phyloP scores from a whole-genome alignment of 1,284 basidiomycete genomes.

The Kwoniella shivajii region DNA sequence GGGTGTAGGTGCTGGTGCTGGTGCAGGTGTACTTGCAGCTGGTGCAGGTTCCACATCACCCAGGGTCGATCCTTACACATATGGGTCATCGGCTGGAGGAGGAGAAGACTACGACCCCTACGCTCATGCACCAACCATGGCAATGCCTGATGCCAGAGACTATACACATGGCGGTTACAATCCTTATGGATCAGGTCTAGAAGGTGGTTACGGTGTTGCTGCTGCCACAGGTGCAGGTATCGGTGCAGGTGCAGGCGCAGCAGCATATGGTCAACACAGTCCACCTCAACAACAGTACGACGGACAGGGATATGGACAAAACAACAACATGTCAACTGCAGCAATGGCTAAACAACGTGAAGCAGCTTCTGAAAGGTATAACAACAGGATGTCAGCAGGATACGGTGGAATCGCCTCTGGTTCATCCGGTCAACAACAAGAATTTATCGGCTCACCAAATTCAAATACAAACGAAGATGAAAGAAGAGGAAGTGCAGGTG shows the following conservation, averaged over 20 bases:
- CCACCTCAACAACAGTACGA: conserved; percentile 7
- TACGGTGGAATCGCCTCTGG: conserved; percentile 10
- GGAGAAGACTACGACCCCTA: conserved; percentile 37
- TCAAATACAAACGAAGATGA: conserved; percentile 10
- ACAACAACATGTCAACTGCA: conserved; percentile 22
- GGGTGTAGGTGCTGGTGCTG: conserved; percentile 13
- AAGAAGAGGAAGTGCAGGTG: conserved; percentile 27
- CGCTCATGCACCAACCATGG: conserved; percentile 29
- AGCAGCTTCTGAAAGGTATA: conserved; percentile 31
- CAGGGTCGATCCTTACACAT: conserved; percentile 42
- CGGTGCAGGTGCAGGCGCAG: conserved; percentile 26
- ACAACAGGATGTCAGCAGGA: conserved; percentile 17
- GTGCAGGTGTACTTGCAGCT: too few relatives aligned
- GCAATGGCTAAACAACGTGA: conserved; percentile 45
- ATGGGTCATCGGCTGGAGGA: conserved; percentile 23
- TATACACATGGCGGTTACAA: conserved; percentile 32
- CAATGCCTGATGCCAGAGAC: conserved; percentile 48
- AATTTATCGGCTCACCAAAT: conserved; percentile 9
- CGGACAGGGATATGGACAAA: conserved; percentile 17
- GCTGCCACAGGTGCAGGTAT: conserved; percentile 27
- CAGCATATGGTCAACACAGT: conserved; percentile 16
- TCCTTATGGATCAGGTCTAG: conserved; percentile 24
- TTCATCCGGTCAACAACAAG: conserved; percentile 10
- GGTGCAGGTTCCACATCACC: conserved; percentile 10
- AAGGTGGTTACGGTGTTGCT: conserved; percentile 38